Base-by-base conservation (phyloP, 768 basidiomycete genomes). In the Cyclocybe aegerita region DNA sequence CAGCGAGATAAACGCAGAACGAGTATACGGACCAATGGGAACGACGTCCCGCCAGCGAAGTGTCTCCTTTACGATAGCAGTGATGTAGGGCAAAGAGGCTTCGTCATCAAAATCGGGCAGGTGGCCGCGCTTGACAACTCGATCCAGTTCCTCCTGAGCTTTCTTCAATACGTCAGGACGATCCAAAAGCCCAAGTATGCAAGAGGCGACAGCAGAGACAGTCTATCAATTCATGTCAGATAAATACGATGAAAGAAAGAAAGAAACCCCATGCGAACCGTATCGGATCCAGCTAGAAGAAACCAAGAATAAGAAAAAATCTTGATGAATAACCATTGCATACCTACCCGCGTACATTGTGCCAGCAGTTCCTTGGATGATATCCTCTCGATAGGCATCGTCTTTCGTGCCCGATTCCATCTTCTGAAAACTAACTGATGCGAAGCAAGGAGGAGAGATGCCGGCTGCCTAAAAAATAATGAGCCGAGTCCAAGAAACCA, bases 351-450 rank as follows among this genome's bases (percentile, higher is more conserved):
- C 58, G 31, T 61, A 64, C 44, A 75, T 66, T 6, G 70, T 70
- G 1, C 71, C 74, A 14, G 72, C 71, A 5, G 66, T 69, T 39
- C 74, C 74, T 30, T 70, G 58, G 17, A 66, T 65, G 9, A 60
- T 56, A 14, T 60, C 52, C 35, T 60, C 54, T 29, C 49, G 35
- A 35, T 61, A 52, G 11, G 50, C 47, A 4, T 54, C 40, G 48
- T 65, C 62, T 5, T 64, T 66, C 31, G 61, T 70, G 15, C 42
- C 54, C 9, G 12, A 42, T 43, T 41, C 55, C 53, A 49, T 58
- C 52, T 54, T 56, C 36, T 64, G 57, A 16, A 65, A 31, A 42
- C 58, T 58, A 10, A 58, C 46, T 11, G 65, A 61, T 8, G 54
- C 44, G 32, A 66, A 61, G n/a, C 58, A 64, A 4, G 50, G 54